Percentiles rank a stretch among this genome's conserved stretches.
These are phyloP conservation scores for Glycine soja DNA, from an alignment of 306 rosid species.

Conservation along the genomic window DNA sequence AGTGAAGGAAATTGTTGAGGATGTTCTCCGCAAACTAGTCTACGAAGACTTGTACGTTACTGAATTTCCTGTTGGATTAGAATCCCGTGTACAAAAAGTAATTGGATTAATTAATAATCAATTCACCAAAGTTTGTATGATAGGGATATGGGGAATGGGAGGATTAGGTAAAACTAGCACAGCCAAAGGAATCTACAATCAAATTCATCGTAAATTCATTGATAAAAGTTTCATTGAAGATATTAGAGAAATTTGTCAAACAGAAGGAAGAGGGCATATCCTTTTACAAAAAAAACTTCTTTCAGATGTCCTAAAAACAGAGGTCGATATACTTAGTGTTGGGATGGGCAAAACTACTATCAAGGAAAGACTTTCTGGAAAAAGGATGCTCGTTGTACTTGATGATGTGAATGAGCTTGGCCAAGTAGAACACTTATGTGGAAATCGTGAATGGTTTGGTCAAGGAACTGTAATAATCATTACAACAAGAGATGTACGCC, in stretches of 20 bases:
- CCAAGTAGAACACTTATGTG: not conserved
- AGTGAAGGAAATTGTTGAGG: not conserved
- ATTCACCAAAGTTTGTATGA: not conserved
- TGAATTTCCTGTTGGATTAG: slow-evolving; percentile 21
- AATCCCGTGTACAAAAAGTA: not conserved
- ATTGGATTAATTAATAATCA: not conserved
- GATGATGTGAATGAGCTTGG: slow-evolving; percentile 9
- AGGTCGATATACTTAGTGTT: not conserved
- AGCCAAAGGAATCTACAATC: slow-evolving; percentile 17
- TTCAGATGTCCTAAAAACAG: not conserved
- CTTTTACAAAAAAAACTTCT: slow-evolving; percentile 15
- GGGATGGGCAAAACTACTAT: not conserved
- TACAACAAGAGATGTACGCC: slow-evolving; percentile 41
- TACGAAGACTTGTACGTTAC: not conserved
- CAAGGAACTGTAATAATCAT: slow-evolving; percentile 42
- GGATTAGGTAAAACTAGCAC: slow-evolving; percentile 9
- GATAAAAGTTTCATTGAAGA: not conserved
- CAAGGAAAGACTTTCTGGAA: not conserved
- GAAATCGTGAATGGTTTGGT: slow-evolving; percentile 27
- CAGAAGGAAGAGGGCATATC: not conserved
- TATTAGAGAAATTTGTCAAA: not conserved
- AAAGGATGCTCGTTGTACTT: slow-evolving; percentile 13
- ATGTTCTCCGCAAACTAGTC: not conserved
- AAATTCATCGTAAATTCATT: not conserved
- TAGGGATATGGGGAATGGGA: slow-evolving; percentile 48